Base-by-base conservation (phyloP, 352 stramenopile genomes). In the Phytophthora rubi region DNA sequence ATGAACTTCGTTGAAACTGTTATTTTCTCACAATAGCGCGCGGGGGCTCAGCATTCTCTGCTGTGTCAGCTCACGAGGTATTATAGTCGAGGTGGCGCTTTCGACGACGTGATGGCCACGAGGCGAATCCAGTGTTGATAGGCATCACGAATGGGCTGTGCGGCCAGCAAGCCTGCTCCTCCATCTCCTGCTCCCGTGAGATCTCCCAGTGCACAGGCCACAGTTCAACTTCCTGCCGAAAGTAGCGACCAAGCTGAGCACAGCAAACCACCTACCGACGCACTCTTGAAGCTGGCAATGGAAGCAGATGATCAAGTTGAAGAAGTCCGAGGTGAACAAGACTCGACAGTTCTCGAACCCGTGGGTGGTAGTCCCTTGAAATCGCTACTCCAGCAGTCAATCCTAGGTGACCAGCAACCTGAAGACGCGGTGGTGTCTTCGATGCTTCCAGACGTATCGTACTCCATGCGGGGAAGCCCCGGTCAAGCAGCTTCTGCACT, bases 371-470 rank as follows among this genome's bases (percentile, higher is more conserved):
- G 53, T 6, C 60, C 69, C 0, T 64, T 71, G 15, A 75, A 75
- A 39, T 58, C 58, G 6, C 59, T 71, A 23, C 51, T 67, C 1
- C 71, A 67, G 12, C 72, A 73, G 44, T 55, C 72, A 4, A 75
- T 75, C 16, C 53, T 58, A 8, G 53, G 63, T 13, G 69, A 75
- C 10, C 62, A 74, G 23, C 70, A 70, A 23, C 35, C 61, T 0
- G 71, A 75, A 49, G 71, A 74, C 8, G 23, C 28, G 12, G 54
- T 48, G 15, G 61, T 28, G 8, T 16, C 44, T 28, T 74, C 53
- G n/a, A 69, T 79, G 30, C 32, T 77, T 15, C 60, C 69, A 28
- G 73, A 80, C 23, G 73, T 80, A 15, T 63, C 65, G 10, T 80
- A 80, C 45, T 80, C 73, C 16, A 80, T 80, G 73, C 73, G 69